A percentile compares a stretch with the other conserved stretches of the same genome.
Conservation (phyloP, 768 basidiomycete genomes). For the Cyathus striatus region DNA sequence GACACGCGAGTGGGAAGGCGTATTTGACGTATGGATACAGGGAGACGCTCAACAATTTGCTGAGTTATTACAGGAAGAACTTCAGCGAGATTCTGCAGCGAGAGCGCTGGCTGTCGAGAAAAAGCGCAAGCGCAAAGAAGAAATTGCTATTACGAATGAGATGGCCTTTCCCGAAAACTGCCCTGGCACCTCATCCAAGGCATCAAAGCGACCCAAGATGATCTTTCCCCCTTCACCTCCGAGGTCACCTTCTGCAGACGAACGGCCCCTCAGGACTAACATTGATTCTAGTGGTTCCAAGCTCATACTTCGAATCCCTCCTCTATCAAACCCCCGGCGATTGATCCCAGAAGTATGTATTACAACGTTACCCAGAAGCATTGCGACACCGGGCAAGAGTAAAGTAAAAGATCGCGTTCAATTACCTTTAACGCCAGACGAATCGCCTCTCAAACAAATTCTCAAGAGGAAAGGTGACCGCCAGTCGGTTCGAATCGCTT, state of each 20-base stretch:
- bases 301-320: constrained; percentile 6
- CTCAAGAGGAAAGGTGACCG: no score
- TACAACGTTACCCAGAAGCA: constrained; percentile 1
- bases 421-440: constrained; percentile 6
- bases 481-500: constrained; percentile 7
- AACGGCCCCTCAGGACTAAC: not conserved
- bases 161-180: constrained; percentile 8
- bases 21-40: constrained; percentile 87
- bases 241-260: constrained; percentile 2
- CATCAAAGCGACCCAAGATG: constrained; percentile 5
- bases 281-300: not conserved
- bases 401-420: not conserved
- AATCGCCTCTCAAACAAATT: constrained; percentile 5
- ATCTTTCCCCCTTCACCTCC: constrained; percentile 5
- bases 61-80: constrained; percentile 48
- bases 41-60: constrained; percentile 86
- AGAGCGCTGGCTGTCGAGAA: constrained; percentile 53
- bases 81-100: constrained; percentile 46
- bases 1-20: constrained; percentile 81
- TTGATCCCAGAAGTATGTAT: constrained; percentile 12
- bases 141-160: constrained; percentile 17
- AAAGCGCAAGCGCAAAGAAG: constrained; percentile 53
- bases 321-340: constrained; percentile 1
- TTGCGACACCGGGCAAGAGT: no score
- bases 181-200: constrained; percentile 1